phyloP scores from a whole-genome alignment of 108 stramenopile genomes.

The Hondaea fermentalgiana region DNA sequence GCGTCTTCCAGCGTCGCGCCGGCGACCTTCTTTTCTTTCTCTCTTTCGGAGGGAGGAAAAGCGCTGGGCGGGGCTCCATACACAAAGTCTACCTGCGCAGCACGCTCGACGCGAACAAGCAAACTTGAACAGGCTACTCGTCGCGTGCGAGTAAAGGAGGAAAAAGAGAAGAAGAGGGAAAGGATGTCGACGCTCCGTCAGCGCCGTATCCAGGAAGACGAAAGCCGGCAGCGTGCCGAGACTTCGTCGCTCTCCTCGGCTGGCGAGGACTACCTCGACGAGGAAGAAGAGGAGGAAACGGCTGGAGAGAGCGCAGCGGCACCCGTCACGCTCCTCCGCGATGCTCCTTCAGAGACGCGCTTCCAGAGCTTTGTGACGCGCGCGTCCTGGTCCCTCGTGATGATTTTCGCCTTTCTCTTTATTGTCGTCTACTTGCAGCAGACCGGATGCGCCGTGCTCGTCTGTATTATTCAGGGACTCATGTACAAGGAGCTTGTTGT shows the following conservation, averaged over 20 bases:
- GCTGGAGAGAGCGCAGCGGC: not conserved
- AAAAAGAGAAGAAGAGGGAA: no score
- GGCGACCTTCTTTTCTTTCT: not conserved
- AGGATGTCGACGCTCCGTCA: no score
- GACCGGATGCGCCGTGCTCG: not conserved
- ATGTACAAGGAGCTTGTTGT: conserved; percentile 21
- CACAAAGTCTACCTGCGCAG: no score
- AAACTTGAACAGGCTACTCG: no score
- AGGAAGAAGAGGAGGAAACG: not conserved
- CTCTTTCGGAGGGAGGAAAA: not conserved
- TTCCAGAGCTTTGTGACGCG: not conserved
- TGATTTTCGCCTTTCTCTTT: not conserved
- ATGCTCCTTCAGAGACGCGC: not conserved
- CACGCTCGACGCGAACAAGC: no score
- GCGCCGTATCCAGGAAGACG: no score
- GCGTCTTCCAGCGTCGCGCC: not conserved
- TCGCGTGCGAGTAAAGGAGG: no score
- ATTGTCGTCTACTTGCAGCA: conserved; percentile 5
- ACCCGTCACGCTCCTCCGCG: not conserved
- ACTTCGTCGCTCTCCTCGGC: not conserved
- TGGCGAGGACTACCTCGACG: not conserved
- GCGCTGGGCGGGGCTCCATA: no score
- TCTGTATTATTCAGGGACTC: conserved; percentile 18
- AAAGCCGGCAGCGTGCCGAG: not conserved
- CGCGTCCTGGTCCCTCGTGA: conserved; percentile 1